A percentile compares a stretch with the other conserved stretches of the same genome.
These are phyloP conservation scores for Cynanchum wilfordii DNA, from an alignment of 257 asterid species.

Conservation along the genomic window DNA sequence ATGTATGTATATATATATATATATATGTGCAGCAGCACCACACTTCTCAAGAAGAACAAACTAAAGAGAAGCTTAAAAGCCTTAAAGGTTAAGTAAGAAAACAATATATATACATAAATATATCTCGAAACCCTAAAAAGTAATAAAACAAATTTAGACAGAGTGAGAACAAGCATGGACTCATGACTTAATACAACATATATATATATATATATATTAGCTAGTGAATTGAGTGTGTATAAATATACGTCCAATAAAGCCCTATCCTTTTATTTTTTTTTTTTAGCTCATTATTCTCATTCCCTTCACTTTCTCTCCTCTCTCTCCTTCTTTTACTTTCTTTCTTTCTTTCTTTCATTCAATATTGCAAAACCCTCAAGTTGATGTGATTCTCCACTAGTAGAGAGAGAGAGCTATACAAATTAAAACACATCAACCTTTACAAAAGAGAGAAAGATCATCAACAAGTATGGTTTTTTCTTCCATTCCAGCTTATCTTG, in stretches of 20 bases:
- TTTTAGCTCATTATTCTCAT: constrained; percentile 87
- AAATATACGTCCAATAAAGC: constrained; percentile 57
- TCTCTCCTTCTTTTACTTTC: constrained; percentile 25
- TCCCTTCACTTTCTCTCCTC: constrained; percentile 39
- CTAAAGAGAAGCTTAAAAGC: constrained; percentile 52
- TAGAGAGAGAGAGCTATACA: constrained; percentile 19
- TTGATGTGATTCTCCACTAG: constrained; percentile 95
- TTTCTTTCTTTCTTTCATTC: constrained; percentile 24
- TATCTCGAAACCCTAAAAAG: constrained; percentile 63
- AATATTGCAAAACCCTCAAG: constrained; percentile 29
- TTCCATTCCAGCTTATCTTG: constrained; percentile 92
- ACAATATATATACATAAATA: background rate
- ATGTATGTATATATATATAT: too few species aligned
- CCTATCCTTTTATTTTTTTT: constrained; percentile 44
- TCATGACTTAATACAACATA: background rate
- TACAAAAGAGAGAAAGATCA: constrained; percentile 76
- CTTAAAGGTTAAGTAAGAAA: constrained; percentile 76
- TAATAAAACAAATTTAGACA: constrained; percentile 56
- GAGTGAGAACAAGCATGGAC: constrained; percentile 64
- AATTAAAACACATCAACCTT: constrained; percentile 50
- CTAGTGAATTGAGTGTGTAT: constrained; percentile 16
- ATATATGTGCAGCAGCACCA: too few species aligned
- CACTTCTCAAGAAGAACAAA: background rate
- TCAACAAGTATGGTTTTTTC: constrained; percentile 84
- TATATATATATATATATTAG: too few species aligned